Evolutionary conservation across 2,329 filamentous ascomycete species (phyloP).

Genomic region (Hypoxylon sp.): DNA sequence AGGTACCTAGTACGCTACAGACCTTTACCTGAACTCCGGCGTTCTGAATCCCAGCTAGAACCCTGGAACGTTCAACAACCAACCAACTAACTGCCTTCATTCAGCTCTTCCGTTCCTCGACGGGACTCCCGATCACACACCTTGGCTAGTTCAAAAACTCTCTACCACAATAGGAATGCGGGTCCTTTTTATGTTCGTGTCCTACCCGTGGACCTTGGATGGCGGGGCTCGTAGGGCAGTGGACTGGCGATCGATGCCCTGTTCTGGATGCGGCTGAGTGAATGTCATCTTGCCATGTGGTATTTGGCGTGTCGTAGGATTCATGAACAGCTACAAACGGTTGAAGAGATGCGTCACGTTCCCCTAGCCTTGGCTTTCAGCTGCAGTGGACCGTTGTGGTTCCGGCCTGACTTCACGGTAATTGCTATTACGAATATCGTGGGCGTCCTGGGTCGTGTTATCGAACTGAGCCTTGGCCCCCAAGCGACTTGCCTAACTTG

Average conservation of each 20-base stretch:
- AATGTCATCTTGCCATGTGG: slow-evolving; percentile 10
- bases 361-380: slow-evolving; percentile 16
- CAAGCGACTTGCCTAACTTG: neutral
- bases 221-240: neutral
- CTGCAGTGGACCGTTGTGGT: slow-evolving; percentile 12
- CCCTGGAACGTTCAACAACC: slow-evolving; percentile 2
- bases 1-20: neutral
- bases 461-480: slow-evolving; percentile 10
- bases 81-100: neutral
- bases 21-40: too few species aligned
- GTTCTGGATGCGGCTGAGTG: slow-evolving; percentile 33
- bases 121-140: slow-evolving; percentile 5
- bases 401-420: neutral
- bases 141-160: neutral
- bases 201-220: neutral
- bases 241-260: slow-evolving; percentile 7
- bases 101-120: slow-evolving; percentile 1
- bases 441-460: slow-evolving; percentile 15
- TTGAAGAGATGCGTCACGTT: slow-evolving; percentile 12
- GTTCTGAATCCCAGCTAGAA: neutral
- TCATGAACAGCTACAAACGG: slow-evolving; percentile 3
- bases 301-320: slow-evolving; percentile 23
- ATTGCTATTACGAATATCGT: slow-evolving; percentile 11
- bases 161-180: slow-evolving; percentile 6
- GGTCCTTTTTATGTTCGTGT: neutral